A percentile compares a stretch with the other conserved stretches of the same genome.
phyloP scores from a whole-genome alignment of 495 filamentous ascomycete species.

The Aspergillus diversus region DNA sequence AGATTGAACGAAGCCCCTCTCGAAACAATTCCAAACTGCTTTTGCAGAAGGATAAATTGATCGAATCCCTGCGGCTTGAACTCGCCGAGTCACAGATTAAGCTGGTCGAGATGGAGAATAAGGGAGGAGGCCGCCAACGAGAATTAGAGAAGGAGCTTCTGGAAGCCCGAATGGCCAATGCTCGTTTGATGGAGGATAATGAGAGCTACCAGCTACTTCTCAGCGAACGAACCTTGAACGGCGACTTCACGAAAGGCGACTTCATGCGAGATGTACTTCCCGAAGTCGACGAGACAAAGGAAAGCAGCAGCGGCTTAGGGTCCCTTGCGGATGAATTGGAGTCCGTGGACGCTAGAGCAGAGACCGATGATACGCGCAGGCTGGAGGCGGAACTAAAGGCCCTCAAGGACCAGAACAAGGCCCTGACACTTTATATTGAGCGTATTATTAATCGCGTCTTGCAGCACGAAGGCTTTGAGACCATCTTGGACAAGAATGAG shows the following conservation, averaged over 20 bases:
- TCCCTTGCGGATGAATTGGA: constrained; percentile 91
- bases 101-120: constrained; percentile 90
- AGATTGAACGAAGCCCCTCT: constrained; percentile 77
- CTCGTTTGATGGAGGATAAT: constrained; percentile 95
- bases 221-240: constrained; percentile 89
- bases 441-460: constrained; percentile 94
- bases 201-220: constrained; percentile 96
- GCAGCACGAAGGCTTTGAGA: constrained; percentile 91
- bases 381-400: constrained; percentile 78
- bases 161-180: constrained; percentile 91
- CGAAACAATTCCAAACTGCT: constrained; percentile 85
- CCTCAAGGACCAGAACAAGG: constrained; percentile 95
- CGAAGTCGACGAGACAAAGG: constrained; percentile 34
- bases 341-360: constrained; percentile 58
- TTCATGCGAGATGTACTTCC: constrained; percentile 65
- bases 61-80: constrained; percentile 88
- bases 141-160: constrained; percentile 87
- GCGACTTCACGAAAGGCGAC: constrained; percentile 85
- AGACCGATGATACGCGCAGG: constrained; percentile 62
- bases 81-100: constrained; percentile 95
- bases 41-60: constrained; percentile 93
- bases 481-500: constrained; percentile 72
- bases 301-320: constrained; percentile 47
- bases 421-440: constrained; percentile 95
- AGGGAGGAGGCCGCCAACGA: constrained; percentile 79